Conservation (phyloP, 2,329 filamentous ascomycete species). For the Pseudopyrenochaeta lycopersici region DNA sequence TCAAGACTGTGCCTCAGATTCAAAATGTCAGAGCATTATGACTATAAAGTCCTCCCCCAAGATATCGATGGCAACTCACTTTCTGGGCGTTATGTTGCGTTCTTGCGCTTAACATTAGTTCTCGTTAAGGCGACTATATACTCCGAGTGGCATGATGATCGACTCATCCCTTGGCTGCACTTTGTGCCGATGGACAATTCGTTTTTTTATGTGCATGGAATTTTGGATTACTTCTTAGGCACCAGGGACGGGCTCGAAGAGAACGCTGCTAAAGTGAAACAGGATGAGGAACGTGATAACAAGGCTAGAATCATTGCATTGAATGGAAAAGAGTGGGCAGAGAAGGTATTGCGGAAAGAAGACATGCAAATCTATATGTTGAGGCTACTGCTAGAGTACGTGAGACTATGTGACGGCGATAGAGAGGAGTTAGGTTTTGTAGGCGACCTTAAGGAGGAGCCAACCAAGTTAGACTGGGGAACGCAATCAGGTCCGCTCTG, state of each 20-base stretch:
- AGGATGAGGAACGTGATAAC: slow-evolving; percentile 57
- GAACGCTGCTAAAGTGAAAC: neutral
- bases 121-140: slow-evolving; percentile 82
- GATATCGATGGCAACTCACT: slow-evolving; percentile 76
- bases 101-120: slow-evolving; percentile 73
- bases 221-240: slow-evolving; percentile 78
- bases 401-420: slow-evolving; percentile 53
- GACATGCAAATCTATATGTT: slow-evolving; percentile 79
- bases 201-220: slow-evolving; percentile 74
- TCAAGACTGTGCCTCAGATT: slow-evolving; percentile 39
- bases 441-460: slow-evolving; percentile 22
- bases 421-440: slow-evolving; percentile 53
- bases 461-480: neutral
- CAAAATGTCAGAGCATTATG: slow-evolving; percentile 55
- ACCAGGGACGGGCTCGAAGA: slow-evolving; percentile 18
- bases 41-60: slow-evolving; percentile 73
- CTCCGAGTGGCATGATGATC: slow-evolving; percentile 79
- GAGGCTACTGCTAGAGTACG: slow-evolving; percentile 62
- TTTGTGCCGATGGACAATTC: slow-evolving; percentile 84
- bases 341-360: slow-evolving; percentile 71
- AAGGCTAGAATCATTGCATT: slow-evolving; percentile 70
- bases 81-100: slow-evolving; percentile 55
- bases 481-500: neutral
- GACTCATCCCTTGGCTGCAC: slow-evolving; percentile 77
- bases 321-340: slow-evolving; percentile 73